Evolutionary conservation across 2,329 filamentous ascomycete genomes (phyloP).

Genomic region (Chlorencoelia australis): DNA sequence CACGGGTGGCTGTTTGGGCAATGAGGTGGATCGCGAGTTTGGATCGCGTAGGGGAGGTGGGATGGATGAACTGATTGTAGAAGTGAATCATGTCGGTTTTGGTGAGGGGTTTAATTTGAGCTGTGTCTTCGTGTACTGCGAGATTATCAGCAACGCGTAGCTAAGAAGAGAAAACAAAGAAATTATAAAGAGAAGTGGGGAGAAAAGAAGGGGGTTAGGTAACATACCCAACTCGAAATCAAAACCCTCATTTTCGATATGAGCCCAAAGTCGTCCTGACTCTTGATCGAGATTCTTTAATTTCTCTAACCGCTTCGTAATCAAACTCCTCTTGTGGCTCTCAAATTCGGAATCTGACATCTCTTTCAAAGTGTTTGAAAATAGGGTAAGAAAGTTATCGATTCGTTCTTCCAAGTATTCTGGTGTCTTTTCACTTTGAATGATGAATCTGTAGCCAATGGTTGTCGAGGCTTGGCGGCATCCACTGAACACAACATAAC

Average conservation of each 20-base stretch:
- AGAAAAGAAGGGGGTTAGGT: no score
- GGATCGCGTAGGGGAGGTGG: conserved; percentile 61
- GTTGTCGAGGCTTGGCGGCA: conserved; percentile 62
- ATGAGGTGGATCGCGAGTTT: conserved; percentile 78
- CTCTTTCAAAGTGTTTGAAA: conserved; percentile 53
- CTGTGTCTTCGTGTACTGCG: conserved; percentile 51
- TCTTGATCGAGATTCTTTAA: conserved; percentile 87
- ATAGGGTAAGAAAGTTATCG: conserved; percentile 67
- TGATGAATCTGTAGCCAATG: conserved; percentile 77
- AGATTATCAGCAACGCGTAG: no score
- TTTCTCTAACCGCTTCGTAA: conserved; percentile 81
- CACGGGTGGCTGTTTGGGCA: conserved; percentile 47
- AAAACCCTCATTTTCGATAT: conserved; percentile 77
- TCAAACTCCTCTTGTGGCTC: conserved; percentile 78
- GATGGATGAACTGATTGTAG: conserved; percentile 65
- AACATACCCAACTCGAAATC: conserved; percentile 76
- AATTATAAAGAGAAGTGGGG: background rate
- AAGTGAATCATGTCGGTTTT: conserved; percentile 75
- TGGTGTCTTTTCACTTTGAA: conserved; percentile 83
- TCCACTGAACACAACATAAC: conserved; percentile 90
- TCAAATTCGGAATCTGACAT: conserved; percentile 85
- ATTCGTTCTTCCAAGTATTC: conserved; percentile 81
- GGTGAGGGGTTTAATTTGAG: conserved; percentile 60
- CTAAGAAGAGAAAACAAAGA: conserved; percentile 6
- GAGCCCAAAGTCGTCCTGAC: conserved; percentile 70